Base-by-base conservation (phyloP, 2,329 filamentous ascomycete species). In the Phyllosticta paracitricarpa region DNA sequence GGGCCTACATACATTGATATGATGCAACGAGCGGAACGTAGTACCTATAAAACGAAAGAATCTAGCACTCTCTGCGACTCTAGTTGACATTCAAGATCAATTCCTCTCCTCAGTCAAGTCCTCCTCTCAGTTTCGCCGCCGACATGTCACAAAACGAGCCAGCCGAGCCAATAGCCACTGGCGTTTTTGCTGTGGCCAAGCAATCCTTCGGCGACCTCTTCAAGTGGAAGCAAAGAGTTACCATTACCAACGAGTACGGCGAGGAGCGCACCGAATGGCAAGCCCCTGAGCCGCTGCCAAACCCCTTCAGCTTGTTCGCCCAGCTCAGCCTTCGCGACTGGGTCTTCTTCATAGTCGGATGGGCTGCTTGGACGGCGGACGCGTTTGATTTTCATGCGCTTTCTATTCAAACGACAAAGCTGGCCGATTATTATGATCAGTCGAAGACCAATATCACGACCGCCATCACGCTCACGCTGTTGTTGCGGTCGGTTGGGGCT, bases 331-430 rank as follows among this genome's bases (percentile, higher is more conserved):
- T 77, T 25, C 82, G 79, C 63, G 85, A 88, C 70, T 93, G 89
- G 89, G 69, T 89, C 17, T 91, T 89, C 77, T 79, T 93, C 75
- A 65, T 88, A 51, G 86, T 91, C 10, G 89, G 88, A 2, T 85
- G 92, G 69, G 73, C 81, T 35, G 86, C 88, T 17, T 93, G 89
- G 89, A 88, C 84, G 1, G 89, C 88, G 61, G 89, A 93, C 71
- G 89, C 89, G 3, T 93, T 92, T 71, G 89, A 91, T 73, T 93
- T 92, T 71, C 88, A 91, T 73, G 87, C 89, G 26, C 79, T 93
- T 8, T 89, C 86, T 4, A 89, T 93, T 65, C 89, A 91, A 72
- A 89, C 88, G 3, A 81, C 82, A 66, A 90, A 91, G 75, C 77
- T 92, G 25, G 81, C 82, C 4, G 73, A 78, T 2, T 83, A 83